Base-by-base conservation (phyloP, 1,284 basidiomycete genomes). In the Apiotrichum laibachii region DNA sequence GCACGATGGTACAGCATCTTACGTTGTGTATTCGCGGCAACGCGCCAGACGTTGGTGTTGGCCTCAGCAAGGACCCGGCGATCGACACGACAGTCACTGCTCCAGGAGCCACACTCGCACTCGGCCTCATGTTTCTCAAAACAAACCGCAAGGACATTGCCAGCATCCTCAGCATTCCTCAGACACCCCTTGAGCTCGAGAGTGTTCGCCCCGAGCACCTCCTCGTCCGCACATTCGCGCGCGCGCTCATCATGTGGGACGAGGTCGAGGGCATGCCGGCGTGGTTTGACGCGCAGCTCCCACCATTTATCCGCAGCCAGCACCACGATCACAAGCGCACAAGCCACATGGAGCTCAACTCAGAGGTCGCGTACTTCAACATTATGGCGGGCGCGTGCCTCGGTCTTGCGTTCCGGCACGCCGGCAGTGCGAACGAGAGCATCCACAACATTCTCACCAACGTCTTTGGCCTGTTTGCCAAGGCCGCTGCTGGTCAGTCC, bases 381-480 rank as follows among this genome's bases (percentile, higher is more conserved):
- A 88, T 96, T 64, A 78, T 93, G 33, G 86, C 93, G 1, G 95
- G 92, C 2, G 89, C 88, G 44, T 94, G 92, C 77, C 92, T 99
- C 64, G 91, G 87, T 0, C 83, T 99, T 37, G 92, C 88, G 9
- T 80, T 99, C 63, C 97, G 95, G 74, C 96, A 86, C 70, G 95
- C 96, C 1, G 94, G 96, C 10, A 93, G 90, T 0, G 92, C 92
- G 0, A 82, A 88, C 33, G 88, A 91, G 60, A 86, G 90, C 66
- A 94, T 93, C 1, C 91, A 96, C 72, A 80, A 83, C 35, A 83
- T 89, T 68, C 83, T 99, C 51, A 85, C 94, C 57, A 82, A 84
- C 53, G 87, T 91, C 75, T 89, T 89, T 66, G 89, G 93, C 67
- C 80, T 85, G 26, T 88, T 93, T 12, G 69, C 60, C 56, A 79